phyloP scores from a whole-genome alignment of 2,329 filamentous ascomycete species.

The Hypoxylon sp. region DNA sequence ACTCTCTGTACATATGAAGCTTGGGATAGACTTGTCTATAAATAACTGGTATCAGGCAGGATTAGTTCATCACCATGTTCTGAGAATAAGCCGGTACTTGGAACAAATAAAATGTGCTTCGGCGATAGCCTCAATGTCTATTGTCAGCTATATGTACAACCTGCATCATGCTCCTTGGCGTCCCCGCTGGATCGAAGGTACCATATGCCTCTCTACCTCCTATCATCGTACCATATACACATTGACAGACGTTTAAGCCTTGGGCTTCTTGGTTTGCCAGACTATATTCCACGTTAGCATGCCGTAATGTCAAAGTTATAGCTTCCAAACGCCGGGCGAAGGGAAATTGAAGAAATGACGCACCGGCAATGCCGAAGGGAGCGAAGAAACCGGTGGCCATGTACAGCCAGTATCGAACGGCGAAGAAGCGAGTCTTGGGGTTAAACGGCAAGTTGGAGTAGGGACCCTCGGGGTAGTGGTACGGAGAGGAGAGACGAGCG shows the following conservation, averaged over 20 bases:
- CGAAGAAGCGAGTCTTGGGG: slow-evolving; percentile 89
- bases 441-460: slow-evolving; percentile 98
- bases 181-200: slow-evolving; percentile 11
- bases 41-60: slow-evolving; percentile 2
- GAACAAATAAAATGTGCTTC: slow-evolving; percentile 43
- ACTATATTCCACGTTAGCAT: slow-evolving; percentile 57
- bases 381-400: slow-evolving; percentile 68
- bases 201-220: slow-evolving; percentile 9
- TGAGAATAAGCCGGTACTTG: background rate
- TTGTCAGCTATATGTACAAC: slow-evolving; percentile 52
- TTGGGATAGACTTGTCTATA: slow-evolving; percentile 17
- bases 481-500: slow-evolving; percentile 86
- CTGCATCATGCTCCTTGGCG: slow-evolving; percentile 33
- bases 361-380: slow-evolving; percentile 75
- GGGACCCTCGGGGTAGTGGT: slow-evolving; percentile 98
- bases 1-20: slow-evolving; percentile 28
- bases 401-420: slow-evolving; percentile 85
- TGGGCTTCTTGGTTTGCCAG: slow-evolving; percentile 67
- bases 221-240: background rate
- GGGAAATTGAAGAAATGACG: slow-evolving; percentile 56
- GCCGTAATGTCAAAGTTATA: background rate
- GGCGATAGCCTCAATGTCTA: slow-evolving; percentile 46
- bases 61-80: background rate
- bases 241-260: slow-evolving; percentile 54
- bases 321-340: slow-evolving; percentile 11